A percentile compares a stretch with the other conserved stretches of the same genome.
phyloP scores from a whole-genome alignment of 129 eudicot genomes.

The Erigeron canadensis region DNA sequence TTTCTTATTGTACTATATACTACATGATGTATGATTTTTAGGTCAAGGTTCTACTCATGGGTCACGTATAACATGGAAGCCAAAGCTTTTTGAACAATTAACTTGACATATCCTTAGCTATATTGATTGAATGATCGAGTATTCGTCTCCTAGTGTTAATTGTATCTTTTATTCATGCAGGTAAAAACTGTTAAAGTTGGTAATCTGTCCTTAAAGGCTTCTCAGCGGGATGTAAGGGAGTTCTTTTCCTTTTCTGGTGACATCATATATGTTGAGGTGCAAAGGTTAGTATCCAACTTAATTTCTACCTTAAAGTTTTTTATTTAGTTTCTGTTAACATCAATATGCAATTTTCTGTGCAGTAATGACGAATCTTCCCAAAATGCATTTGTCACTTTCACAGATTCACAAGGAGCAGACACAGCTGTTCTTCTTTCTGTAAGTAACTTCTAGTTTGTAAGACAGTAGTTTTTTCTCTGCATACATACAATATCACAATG shows the following conservation, averaged over 20 bases:
- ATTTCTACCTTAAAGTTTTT: slow-evolving; percentile 1
- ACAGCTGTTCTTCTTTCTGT: slow-evolving; percentile 94
- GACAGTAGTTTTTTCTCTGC: neutral
- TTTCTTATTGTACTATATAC: neutral
- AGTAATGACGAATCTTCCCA: slow-evolving; percentile 70
- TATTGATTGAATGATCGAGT: neutral
- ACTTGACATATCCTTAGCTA: neutral
- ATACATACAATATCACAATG: neutral
- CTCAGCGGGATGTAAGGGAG: slow-evolving; percentile 72
- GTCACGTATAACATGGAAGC: neutral
- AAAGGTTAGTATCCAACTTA: slow-evolving; percentile 50
- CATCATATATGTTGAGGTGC: slow-evolving; percentile 75
- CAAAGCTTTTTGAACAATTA: slow-evolving; percentile 9
- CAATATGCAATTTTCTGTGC: slow-evolving; percentile 15
- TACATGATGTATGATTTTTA: neutral
- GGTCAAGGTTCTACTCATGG: neutral
- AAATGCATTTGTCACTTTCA: slow-evolving; percentile 83
- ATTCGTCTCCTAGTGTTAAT: neutral
- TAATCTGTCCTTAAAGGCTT: slow-evolving; percentile 81
- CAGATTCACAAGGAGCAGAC: slow-evolving; percentile 86
- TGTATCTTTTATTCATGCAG: slow-evolving; percentile 36
- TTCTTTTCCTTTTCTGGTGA: slow-evolving; percentile 95
- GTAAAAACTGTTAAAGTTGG: slow-evolving; percentile 73
- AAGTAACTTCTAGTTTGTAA: slow-evolving; percentile 17
- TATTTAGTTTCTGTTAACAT: slow-evolving; percentile 1